Evolutionary conservation across 805 yeast genomes (phyloP).

Genomic region (Teunomyces pallodes): DNA sequence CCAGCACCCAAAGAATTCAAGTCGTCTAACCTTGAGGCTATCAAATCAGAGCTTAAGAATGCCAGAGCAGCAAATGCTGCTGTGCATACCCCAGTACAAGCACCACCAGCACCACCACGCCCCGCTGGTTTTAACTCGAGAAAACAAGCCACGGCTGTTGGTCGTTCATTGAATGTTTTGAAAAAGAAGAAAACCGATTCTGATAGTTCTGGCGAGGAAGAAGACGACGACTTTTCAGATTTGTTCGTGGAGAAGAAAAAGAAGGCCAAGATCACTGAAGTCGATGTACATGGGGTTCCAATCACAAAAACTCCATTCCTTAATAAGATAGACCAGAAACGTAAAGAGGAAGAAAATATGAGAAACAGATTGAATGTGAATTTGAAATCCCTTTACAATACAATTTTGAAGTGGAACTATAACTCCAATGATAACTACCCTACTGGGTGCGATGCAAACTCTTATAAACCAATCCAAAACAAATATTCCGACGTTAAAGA

Average conservation of each 20-base stretch:
- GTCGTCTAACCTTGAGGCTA: conserved; percentile 31
- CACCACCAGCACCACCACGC: conserved; percentile 48
- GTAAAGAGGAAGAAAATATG: conserved; percentile 72
- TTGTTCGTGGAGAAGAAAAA: conserved; percentile 37
- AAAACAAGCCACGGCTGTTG: conserved; percentile 21
- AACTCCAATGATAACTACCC: conserved; percentile 57
- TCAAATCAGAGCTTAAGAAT: conserved; percentile 30
- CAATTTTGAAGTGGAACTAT: conserved; percentile 76
- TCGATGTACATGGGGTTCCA: conserved; percentile 45
- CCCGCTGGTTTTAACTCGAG: conserved; percentile 54
- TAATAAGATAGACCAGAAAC: conserved; percentile 30
- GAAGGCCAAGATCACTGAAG: conserved; percentile 36
- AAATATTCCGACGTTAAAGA: conserved; percentile 57
- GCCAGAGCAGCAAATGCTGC: conserved; percentile 14
- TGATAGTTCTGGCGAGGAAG: conserved; percentile 37
- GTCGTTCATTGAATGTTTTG: conserved; percentile 36
- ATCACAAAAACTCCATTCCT: conserved; percentile 16
- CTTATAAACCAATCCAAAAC: conserved; percentile 50
- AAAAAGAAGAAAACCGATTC: conserved; percentile 29
- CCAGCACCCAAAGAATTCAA: conserved; percentile 33
- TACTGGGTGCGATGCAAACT: conserved; percentile 38
- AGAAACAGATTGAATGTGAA: conserved; percentile 75
- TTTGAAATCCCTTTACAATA: conserved; percentile 67
- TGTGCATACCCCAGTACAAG: conserved; percentile 11
- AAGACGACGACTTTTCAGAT: conserved; percentile 38